Conservation (phyloP, 2,329 filamentous ascomycete genomes). For the Epichloe bromicola region DNA sequence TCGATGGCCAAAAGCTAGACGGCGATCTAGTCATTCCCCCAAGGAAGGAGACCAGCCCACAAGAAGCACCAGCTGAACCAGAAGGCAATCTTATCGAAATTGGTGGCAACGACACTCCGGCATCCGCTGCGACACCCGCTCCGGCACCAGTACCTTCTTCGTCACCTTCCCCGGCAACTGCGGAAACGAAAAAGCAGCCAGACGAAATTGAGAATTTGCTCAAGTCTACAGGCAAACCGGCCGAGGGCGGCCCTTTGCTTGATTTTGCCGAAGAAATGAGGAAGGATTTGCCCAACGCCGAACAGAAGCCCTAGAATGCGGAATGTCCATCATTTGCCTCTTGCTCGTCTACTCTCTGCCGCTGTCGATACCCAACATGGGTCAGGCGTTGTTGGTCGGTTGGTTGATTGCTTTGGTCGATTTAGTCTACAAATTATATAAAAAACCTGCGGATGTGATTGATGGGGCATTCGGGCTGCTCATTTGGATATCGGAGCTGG, state of each 20-base stretch:
- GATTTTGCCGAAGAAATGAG: constrained; percentile 44
- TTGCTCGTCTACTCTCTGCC: neutral
- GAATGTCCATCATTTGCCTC: neutral
- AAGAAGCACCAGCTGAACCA: constrained; percentile 8
- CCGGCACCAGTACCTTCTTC: neutral
- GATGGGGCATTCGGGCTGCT: neutral
- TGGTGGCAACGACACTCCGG: constrained; percentile 22
- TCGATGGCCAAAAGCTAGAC: constrained; percentile 57
- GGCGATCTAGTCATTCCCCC: constrained; percentile 45
- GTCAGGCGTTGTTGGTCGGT: constrained; percentile 4
- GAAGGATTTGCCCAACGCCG: constrained; percentile 28
- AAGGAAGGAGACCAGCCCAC: constrained; percentile 6
- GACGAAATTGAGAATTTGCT: constrained; percentile 33
- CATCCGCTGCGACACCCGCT: neutral
- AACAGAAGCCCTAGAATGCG: neutral
- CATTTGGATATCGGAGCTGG: constrained; percentile 1
- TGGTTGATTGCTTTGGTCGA: neutral
- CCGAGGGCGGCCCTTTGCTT: constrained; percentile 34
- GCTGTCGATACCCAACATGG: neutral
- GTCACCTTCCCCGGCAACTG: neutral
- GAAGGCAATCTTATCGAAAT: constrained; percentile 43
- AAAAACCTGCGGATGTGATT: neutral
- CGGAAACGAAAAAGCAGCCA: constrained; percentile 5
- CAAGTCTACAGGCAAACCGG: constrained; percentile 32
- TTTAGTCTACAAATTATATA: neutral